Base-by-base conservation (phyloP, 1,139 yeast species). In the Oligophagozyma castellii region DNA sequence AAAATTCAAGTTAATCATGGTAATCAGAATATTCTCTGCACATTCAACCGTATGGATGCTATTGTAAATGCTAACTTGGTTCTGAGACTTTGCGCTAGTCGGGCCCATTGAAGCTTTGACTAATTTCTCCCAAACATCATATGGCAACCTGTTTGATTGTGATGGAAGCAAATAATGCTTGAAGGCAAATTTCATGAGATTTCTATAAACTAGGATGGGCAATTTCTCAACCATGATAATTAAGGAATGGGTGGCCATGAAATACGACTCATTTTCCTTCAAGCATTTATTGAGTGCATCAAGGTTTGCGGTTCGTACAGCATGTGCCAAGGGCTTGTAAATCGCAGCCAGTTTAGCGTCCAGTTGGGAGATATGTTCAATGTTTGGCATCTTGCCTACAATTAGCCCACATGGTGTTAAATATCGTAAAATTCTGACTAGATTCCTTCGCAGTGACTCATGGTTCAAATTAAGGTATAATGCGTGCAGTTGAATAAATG, bases 181-280 rank as follows among this genome's bases (percentile, higher is more conserved):
- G 10, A 48, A 31, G 8, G 42, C 35, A 5, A 30, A 29, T 24
- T 43, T 36, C 7, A 51, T 19, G 18, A 51, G 33, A 29, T 43
- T 40, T 23, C 54, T 39, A 28, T 47, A 48, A 7, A 49, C 34
- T 6, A 50, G 31, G 33, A 51, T 42, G 1, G 56, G 52, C 12
- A 47, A 27, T 32, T 51, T 51, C 23, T 50, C 55, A 6, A 51
- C 22, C 11, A 49, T 31, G 3, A 42, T 28, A 5, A 51, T 29
- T 3, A 49, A 29, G 11, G 49, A 23, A 26, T 39, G 37, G 10
- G 35, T 29, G 7, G 28, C 20, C 12, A 42, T 28, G 19, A 51
- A 30, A 12, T 30, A 29, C 3, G 19, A 5, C 29, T 51, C 53
- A 32, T 51, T 29, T 6, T 23, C n/a, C 24, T 32, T 32, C 14